Percentiles rank a stretch among this genome's conserved stretches.
phyloP scores from a whole-genome alignment of 208 protist genomes.

The Crithidia expoeki region DNA sequence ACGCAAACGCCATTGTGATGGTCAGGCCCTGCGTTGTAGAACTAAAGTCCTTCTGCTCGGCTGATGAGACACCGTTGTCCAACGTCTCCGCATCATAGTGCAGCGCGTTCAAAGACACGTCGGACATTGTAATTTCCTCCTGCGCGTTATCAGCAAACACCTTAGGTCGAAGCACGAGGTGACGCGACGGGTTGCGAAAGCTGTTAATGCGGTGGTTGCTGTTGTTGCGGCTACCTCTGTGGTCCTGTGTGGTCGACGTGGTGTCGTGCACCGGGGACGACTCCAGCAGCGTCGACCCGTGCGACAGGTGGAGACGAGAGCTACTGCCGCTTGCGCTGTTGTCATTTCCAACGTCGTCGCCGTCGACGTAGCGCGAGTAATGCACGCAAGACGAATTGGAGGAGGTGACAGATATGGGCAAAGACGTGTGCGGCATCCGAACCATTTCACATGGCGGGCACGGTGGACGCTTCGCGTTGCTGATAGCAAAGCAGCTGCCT shows the following conservation, averaged over 20 bases:
- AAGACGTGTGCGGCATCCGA: not conserved
- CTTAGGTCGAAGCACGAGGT: conserved; percentile 2
- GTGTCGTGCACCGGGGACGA: too few relatives aligned
- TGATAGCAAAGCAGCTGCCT: not conserved
- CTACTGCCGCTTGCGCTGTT: not conserved
- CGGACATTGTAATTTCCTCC: not conserved
- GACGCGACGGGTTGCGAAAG: not conserved
- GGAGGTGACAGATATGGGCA: not conserved
- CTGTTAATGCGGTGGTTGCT: too few relatives aligned
- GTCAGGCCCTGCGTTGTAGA: conserved; percentile 2
- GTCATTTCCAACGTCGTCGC: not conserved
- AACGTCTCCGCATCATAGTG: not conserved
- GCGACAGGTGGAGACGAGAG: too few relatives aligned
- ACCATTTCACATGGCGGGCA: not conserved
- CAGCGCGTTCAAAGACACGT: not conserved
- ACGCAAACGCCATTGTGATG: conserved; percentile 5
- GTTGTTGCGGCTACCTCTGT: too few relatives aligned
- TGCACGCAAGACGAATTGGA: conserved; percentile 5
- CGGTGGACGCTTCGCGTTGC: not conserved
- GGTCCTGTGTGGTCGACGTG: too few relatives aligned
- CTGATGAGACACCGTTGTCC: too few relatives aligned
- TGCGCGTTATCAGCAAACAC: not conserved
- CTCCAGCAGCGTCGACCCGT: too few relatives aligned
- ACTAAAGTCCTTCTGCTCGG: too few relatives aligned
- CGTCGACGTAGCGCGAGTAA: conserved; percentile 1